Percentiles rank a stretch among this genome's conserved stretches.
Evolutionary conservation across 129 eudicot species (phyloP).

Genomic region (Tagetes patula): DNA sequence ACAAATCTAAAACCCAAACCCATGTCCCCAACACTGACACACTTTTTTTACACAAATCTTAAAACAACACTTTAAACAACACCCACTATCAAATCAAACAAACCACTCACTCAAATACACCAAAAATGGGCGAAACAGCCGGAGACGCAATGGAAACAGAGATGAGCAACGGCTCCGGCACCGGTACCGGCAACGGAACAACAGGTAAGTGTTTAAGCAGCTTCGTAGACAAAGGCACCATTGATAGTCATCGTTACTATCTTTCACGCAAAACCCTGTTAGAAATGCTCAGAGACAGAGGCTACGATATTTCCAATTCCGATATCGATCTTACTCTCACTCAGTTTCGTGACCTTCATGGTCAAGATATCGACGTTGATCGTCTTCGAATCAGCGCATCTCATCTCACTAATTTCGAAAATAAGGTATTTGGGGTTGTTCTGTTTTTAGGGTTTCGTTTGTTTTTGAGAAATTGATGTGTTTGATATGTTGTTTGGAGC

Average conservation of each 20-base stretch:
- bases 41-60: conserved; percentile 1
- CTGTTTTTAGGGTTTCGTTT: background rate
- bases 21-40: conserved; percentile 4
- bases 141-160: conserved; percentile 39
- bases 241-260: conserved; percentile 77
- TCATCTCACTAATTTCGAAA: conserved; percentile 47
- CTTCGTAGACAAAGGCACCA: conserved; percentile 57
- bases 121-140: conserved; percentile 30
- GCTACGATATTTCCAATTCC: conserved; percentile 54
- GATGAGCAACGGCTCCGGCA: conserved; percentile 25
- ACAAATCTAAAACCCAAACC: background rate
- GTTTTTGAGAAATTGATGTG: background rate
- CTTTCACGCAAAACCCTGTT: conserved; percentile 70
- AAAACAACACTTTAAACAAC: background rate
- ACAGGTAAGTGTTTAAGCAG: conserved; percentile 47
- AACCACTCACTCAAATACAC: background rate
- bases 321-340: conserved; percentile 62
- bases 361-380: conserved; percentile 59
- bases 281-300: conserved; percentile 87
- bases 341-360: conserved; percentile 61
- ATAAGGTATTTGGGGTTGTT: conserved; percentile 43
- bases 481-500: background rate
- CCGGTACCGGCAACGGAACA: conserved; percentile 22
- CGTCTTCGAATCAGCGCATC: conserved; percentile 63
- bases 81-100: conserved; percentile 10